Percentiles rank a stretch among this genome's conserved stretches.
phyloP scores from a whole-genome alignment of 306 rosid species.

The Arachis hypogaea region DNA sequence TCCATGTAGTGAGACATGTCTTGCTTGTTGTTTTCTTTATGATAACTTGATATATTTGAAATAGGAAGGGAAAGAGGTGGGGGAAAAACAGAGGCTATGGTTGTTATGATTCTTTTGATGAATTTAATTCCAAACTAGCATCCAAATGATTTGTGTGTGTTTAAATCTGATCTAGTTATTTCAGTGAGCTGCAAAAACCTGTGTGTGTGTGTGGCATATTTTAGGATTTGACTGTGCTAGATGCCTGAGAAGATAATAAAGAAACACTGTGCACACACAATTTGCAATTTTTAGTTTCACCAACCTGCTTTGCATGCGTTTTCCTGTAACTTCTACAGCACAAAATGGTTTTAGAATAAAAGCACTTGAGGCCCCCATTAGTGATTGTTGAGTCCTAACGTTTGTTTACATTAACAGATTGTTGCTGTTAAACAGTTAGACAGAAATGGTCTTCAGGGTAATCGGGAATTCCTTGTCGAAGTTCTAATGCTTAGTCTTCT shows the following conservation, averaged over 20 bases:
- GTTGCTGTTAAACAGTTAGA: slow-evolving; percentile 93
- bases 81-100: neutral
- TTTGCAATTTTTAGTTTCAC: neutral
- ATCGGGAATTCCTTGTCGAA: slow-evolving; percentile 87
- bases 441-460: slow-evolving; percentile 92
- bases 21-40: neutral
- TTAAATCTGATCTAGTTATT: neutral
- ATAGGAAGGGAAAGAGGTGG: neutral
- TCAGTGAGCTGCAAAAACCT: neutral
- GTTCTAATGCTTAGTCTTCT: slow-evolving; percentile 96
- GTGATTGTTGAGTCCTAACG: slow-evolving; percentile 4
- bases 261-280: neutral
- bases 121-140: neutral
- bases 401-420: slow-evolving; percentile 47
- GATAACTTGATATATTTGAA: neutral
- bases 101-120: neutral
- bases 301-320: neutral
- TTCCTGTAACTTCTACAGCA: neutral
- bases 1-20: neutral
- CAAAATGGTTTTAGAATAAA: neutral
- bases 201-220: neutral
- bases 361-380: neutral
- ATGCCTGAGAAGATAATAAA: neutral
- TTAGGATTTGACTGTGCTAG: neutral
- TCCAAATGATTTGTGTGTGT: slow-evolving; percentile 7